phyloP scores from a whole-genome alignment of 169 alveolate species.

The Plasmodium gonderi region DNA sequence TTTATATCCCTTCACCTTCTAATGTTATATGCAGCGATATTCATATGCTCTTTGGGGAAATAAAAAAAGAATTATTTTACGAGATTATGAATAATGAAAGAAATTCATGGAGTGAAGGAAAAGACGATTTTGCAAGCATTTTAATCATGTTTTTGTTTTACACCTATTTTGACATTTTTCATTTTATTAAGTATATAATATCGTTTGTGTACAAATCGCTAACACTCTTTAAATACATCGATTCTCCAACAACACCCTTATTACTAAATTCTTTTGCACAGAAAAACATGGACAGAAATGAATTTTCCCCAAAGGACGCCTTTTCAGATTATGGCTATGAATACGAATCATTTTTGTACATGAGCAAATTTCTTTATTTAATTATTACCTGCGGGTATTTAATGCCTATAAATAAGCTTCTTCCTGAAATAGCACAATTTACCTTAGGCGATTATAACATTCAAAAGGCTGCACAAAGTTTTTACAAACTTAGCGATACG shows the following conservation, averaged over 20 bases:
- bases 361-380: slow-evolving; percentile 21
- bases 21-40: neutral
- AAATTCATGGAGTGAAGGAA: slow-evolving; percentile 27
- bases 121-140: slow-evolving; percentile 38
- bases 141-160: slow-evolving; percentile 22
- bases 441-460: slow-evolving; percentile 1
- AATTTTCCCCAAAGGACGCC: neutral
- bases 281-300: neutral
- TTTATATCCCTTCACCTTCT: slow-evolving; percentile 6
- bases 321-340: slow-evolving; percentile 32
- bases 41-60: slow-evolving; percentile 27
- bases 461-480: neutral
- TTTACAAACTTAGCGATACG: slow-evolving; percentile 1
- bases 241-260: slow-evolving; percentile 52
- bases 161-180: slow-evolving; percentile 11
- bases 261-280: neutral
- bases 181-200: slow-evolving; percentile 39
- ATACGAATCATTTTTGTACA: slow-evolving; percentile 32
- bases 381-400: slow-evolving; percentile 66
- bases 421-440: slow-evolving; percentile 34
- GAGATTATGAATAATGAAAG: slow-evolving; percentile 53
- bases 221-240: slow-evolving; percentile 15
- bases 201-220: slow-evolving; percentile 35
- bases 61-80: slow-evolving; percentile 50
- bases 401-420: slow-evolving; percentile 34